Percentiles rank a stretch among this genome's conserved stretches.
Conservation (phyloP, 176 grass and related monocot species). For the Carex littledalei region DNA sequence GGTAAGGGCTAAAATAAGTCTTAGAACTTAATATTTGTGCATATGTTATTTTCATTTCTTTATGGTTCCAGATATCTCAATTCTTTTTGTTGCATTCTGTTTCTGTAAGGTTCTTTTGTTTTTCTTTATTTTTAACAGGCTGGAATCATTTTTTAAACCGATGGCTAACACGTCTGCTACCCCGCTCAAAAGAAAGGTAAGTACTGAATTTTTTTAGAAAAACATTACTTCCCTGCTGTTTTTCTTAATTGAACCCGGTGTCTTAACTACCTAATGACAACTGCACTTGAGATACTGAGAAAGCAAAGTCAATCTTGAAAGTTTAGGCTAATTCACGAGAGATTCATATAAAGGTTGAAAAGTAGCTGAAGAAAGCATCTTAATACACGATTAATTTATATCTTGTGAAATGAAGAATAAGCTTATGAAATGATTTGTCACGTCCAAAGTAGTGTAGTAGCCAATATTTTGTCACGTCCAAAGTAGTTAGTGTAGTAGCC, state of each 20-base stretch:
- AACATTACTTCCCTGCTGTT: not conserved
- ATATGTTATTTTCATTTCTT: too few species aligned
- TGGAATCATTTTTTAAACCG: conserved; percentile 50
- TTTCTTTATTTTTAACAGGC: conserved; percentile 16
- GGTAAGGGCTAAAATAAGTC: conserved; percentile 20
- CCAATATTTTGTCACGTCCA: not conserved
- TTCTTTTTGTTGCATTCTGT: not conserved
- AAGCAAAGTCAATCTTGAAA: not conserved
- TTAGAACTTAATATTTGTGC: too few species aligned
- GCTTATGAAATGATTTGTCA: not conserved
- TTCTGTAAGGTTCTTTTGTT: not conserved
- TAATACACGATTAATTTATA: not conserved
- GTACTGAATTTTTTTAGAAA: not conserved
- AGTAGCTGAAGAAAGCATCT: not conserved
- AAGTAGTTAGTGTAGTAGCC: not conserved
- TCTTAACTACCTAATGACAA: not conserved
- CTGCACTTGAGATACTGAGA: not conserved
- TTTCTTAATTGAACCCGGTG: not conserved
- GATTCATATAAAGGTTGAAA: not conserved
- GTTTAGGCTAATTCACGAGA: not conserved
- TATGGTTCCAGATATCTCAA: not conserved
- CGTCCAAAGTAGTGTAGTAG: not conserved
- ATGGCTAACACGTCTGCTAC: conserved; percentile 20
- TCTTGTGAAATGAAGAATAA: not conserved
- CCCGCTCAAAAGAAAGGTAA: conserved; percentile 26